These are phyloP conservation scores for Exophiala dermatitidis DNA, from an alignment of 2,329 filamentous ascomycete species.

Conservation along the genomic window DNA sequence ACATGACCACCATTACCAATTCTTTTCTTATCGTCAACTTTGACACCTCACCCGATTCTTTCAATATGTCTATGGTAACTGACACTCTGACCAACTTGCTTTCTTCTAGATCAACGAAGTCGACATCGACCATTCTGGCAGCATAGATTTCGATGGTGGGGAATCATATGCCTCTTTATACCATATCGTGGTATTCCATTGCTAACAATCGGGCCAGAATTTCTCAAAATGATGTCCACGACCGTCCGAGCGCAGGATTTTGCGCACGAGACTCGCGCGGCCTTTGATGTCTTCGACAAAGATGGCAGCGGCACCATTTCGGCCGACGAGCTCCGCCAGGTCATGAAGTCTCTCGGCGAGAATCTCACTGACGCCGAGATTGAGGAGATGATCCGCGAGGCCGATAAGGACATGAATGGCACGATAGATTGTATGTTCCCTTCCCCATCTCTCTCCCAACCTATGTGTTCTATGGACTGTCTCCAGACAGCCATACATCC, in stretches of 20 bases:
- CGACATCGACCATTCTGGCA: slow-evolving; percentile 58
- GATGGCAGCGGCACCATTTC: slow-evolving; percentile 61
- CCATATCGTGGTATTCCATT: background rate
- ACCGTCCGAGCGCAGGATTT: slow-evolving; percentile 56
- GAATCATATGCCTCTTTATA: background rate
- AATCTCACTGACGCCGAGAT: slow-evolving; percentile 58
- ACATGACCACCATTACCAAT: background rate
- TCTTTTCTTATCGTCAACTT: background rate
- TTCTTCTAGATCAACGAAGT: slow-evolving; percentile 51
- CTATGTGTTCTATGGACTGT: background rate
- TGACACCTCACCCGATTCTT: background rate
- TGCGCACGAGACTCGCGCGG: slow-evolving; percentile 58
- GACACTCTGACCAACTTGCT: background rate
- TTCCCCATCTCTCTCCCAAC: background rate
- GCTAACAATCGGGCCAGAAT: slow-evolving; percentile 40
- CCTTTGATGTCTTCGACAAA: slow-evolving; percentile 59
- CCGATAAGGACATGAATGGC: slow-evolving; percentile 58
- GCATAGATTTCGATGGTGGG: slow-evolving; percentile 57
- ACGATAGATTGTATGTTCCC: slow-evolving; percentile 53
- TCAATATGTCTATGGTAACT: background rate
- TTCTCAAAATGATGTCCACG: slow-evolving; percentile 59
- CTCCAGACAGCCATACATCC: no score
- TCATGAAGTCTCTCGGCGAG: slow-evolving; percentile 60
- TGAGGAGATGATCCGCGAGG: slow-evolving; percentile 59
- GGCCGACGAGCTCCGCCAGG: slow-evolving; percentile 53